Conservation (phyloP, 2,329 filamentous ascomycete genomes). For the Paracamarosporium sp. region DNA sequence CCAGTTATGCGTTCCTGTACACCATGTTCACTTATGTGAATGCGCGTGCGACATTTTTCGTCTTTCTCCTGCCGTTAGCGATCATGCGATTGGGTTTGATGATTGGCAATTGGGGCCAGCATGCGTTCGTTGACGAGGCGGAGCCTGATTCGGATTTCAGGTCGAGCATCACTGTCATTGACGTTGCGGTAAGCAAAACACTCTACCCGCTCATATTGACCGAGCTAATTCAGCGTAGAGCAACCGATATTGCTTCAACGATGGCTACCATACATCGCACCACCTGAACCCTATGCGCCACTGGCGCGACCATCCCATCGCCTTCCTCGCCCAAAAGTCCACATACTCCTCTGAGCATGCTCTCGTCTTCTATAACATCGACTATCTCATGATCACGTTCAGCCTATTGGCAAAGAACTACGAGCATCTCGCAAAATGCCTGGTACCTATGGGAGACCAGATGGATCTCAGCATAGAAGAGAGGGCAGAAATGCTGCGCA, state of each 20-base stretch:
- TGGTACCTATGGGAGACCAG: slow-evolving; percentile 78
- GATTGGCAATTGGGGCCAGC: slow-evolving; percentile 86
- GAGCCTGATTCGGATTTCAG: slow-evolving; percentile 80
- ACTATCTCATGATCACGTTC: slow-evolving; percentile 78
- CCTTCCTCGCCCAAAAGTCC: slow-evolving; percentile 73
- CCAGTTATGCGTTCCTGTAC: slow-evolving; percentile 55
- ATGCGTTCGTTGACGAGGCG: slow-evolving; percentile 77
- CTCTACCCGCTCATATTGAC: background rate
- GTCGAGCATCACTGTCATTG: slow-evolving; percentile 80
- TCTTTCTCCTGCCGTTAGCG: slow-evolving; percentile 70
- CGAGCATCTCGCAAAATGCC: slow-evolving; percentile 68
- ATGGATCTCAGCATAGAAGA: slow-evolving; percentile 70
- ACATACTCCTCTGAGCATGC: slow-evolving; percentile 71
- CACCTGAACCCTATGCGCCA: slow-evolving; percentile 80
- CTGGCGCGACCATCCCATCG: slow-evolving; percentile 80
- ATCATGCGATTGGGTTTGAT: slow-evolving; percentile 75
- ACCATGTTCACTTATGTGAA: slow-evolving; percentile 57
- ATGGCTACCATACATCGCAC: slow-evolving; percentile 82
- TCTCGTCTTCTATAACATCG: slow-evolving; percentile 80
- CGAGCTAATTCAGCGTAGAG: slow-evolving; percentile 57
- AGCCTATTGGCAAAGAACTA: slow-evolving; percentile 75
- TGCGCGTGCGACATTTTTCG: slow-evolving; percentile 66
- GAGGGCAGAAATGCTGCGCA: slow-evolving; percentile 66
- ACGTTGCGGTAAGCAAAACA: slow-evolving; percentile 69
- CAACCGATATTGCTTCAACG: slow-evolving; percentile 83